A percentile compares a stretch with the other conserved stretches of the same genome.
phyloP scores from a whole-genome alignment of 345 rosid genomes.

The Eucalyptus sideroxylon region DNA sequence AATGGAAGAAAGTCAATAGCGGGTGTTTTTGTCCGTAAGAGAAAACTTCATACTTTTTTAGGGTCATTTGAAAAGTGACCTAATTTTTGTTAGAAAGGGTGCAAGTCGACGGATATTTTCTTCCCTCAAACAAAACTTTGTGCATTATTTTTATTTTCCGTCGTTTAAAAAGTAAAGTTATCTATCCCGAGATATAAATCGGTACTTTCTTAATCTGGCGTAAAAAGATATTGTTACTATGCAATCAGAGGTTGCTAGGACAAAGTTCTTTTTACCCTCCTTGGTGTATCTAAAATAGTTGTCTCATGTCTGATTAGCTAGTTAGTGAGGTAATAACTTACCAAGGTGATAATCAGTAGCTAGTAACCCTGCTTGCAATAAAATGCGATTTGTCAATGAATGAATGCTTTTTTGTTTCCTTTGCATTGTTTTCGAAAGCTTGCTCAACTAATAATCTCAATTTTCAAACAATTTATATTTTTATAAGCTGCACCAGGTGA shows the following conservation, averaged over 20 bases:
- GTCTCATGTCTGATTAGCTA: fast-evolving
- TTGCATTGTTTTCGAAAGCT: neutral
- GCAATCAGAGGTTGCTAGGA: neutral
- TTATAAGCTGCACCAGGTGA: neutral
- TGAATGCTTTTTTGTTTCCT: neutral
- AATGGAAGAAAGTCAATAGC: neutral
- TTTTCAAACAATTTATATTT: neutral
- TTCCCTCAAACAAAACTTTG: neutral
- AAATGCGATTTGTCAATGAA: neutral
- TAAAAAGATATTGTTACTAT: neutral
- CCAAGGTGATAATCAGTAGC: fast-evolving
- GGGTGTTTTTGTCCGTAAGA: fast-evolving
- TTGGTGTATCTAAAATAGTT: neutral
- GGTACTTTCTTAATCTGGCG: neutral
- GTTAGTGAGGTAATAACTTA: no score
- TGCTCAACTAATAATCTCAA: neutral
- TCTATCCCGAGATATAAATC: neutral
- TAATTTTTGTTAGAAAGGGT: no score
- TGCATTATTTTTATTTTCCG: neutral
- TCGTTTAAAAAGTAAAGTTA: neutral
- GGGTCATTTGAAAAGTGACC: neutral
- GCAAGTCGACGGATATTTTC: neutral
- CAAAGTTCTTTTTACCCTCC: neutral
- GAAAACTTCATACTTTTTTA: neutral
- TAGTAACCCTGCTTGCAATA: neutral